Conservation (phyloP, 371 early-diverging fungal species). For the Gilbertella persicaria region DNA sequence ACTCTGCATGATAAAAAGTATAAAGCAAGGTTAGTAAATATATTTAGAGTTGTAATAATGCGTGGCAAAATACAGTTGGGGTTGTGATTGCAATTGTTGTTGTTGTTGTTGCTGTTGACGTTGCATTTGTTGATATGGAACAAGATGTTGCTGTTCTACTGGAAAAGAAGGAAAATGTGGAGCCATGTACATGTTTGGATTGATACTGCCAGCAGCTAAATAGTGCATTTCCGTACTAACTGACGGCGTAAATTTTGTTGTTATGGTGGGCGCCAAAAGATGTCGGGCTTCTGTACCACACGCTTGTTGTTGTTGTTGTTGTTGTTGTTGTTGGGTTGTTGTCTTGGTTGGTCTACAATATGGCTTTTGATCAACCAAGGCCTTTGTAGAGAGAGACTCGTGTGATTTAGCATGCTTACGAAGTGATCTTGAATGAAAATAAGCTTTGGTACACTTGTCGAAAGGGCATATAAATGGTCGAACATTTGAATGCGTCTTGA, state of each 20-base stretch:
- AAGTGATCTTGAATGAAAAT: conserved; percentile 79
- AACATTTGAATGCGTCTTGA: conserved; percentile 81
- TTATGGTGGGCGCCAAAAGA: background rate
- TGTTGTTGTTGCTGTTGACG: background rate
- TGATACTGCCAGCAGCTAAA: background rate
- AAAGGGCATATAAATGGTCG: conserved; percentile 68
- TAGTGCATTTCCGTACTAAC: no score
- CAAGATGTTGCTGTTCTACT: background rate
- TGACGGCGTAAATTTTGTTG: no score
- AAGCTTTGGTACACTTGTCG: conserved; percentile 72
- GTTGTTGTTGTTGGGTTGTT: background rate
- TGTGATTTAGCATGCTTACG: conserved; percentile 72
- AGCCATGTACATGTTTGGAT: background rate
- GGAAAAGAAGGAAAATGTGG: background rate
- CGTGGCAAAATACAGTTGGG: no score
- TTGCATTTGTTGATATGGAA: conserved; percentile 13
- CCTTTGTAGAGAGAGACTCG: background rate
- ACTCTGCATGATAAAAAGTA: no score
- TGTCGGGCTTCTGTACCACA: background rate
- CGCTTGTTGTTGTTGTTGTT: background rate
- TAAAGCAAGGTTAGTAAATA: no score
- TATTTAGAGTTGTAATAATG: no score
- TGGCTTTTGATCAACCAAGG: no score
- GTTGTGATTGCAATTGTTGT: no score
- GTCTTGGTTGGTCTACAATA: background rate